Percentiles rank a stretch among this genome's conserved stretches.
These are phyloP conservation scores for Picea abies DNA, from an alignment of 83 land plant genomes.

Conservation along the genomic window DNA sequence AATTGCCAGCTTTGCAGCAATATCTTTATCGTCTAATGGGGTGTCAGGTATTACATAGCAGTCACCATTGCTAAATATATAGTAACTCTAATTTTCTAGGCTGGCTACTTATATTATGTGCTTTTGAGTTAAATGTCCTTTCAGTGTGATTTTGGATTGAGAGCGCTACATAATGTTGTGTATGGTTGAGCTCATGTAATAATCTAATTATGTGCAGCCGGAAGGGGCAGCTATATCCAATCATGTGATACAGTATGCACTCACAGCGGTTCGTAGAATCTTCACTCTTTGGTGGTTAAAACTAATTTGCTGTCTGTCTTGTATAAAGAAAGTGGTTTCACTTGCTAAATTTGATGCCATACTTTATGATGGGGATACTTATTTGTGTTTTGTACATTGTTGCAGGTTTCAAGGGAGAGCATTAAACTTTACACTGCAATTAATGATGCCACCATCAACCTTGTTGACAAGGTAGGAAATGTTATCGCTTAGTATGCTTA, in stretches of 20 bases:
- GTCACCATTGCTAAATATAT: background rate
- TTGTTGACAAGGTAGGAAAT: constrained; percentile 69
- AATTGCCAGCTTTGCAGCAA: constrained; percentile 89
- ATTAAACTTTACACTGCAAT: constrained; percentile 67
- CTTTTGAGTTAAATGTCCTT: no score
- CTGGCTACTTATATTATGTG: no score
- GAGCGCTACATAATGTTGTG: no score
- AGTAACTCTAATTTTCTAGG: background rate
- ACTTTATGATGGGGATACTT: background rate
- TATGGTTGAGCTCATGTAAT: background rate
- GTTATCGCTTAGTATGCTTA: background rate
- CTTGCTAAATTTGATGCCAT: background rate
- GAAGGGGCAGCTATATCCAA: constrained; percentile 71
- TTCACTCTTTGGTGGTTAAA: background rate
- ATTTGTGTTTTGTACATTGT: background rate
- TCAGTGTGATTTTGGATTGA: no score
- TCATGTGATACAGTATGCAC: constrained; percentile 48
- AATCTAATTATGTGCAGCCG: constrained; percentile 37
- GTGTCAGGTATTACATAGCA: constrained; percentile 67
- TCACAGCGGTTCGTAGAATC: constrained; percentile 27
- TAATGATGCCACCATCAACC: constrained; percentile 65
- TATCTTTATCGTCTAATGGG: constrained; percentile 79
- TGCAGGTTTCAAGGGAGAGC: constrained; percentile 73
- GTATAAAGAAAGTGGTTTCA: background rate
- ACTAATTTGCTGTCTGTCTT: background rate